These are phyloP conservation scores for Aphanomyces euteiches DNA, from an alignment of 352 stramenopile genomes.

Conservation along the genomic window DNA sequence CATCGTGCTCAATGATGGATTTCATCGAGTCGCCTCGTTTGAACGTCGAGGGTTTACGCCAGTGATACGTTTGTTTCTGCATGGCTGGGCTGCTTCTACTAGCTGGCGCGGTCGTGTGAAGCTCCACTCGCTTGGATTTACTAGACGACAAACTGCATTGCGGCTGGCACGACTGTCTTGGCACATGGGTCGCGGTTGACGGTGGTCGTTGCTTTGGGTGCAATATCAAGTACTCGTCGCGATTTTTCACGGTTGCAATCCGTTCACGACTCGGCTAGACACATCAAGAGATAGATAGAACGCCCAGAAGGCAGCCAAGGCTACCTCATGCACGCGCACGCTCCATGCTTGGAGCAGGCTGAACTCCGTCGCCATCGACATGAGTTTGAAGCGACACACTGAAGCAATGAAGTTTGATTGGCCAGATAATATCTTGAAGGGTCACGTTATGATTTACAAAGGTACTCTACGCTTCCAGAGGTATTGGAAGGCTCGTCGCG, in stretches of 20 bases:
- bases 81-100: background rate
- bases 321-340: background rate
- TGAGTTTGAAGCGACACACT: too few relatives aligned
- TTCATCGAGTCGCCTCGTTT: slow-evolving; percentile 19
- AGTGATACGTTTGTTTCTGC: background rate
- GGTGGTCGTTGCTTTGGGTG: background rate
- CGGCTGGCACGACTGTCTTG: slow-evolving; percentile 14
- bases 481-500: too few relatives aligned
- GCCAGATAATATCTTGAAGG: background rate
- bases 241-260: background rate
- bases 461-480: too few relatives aligned
- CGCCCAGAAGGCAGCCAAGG: background rate
- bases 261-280: background rate
- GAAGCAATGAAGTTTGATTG: background rate
- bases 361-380: slow-evolving; percentile 13
- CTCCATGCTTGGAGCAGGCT: slow-evolving; percentile 17
- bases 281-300: background rate
- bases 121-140: background rate
- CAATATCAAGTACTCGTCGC: slow-evolving; percentile 2
- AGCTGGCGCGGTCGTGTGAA: background rate
- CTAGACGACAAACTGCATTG: background rate
- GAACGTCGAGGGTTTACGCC: background rate
- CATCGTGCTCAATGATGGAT: slow-evolving; percentile 17
- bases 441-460: background rate
- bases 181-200: background rate